Evolutionary conservation across 1,284 basidiomycete genomes (phyloP).

Genomic region (Gomphus bonarii): DNA sequence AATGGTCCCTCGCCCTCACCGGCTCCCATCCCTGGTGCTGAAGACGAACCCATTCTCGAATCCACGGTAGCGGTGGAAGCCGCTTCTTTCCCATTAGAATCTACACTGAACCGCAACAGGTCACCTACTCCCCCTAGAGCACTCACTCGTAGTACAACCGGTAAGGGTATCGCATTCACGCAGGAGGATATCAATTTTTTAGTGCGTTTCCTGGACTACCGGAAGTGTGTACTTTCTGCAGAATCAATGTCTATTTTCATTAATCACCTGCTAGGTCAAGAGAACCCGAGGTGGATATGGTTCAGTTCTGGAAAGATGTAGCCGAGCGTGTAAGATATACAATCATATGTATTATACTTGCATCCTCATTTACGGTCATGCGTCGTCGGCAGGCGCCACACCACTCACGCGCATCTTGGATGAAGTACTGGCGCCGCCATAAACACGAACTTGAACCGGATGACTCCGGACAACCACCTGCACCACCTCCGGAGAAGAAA

Average conservation of each 20-base stretch:
- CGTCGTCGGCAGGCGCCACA: constrained; percentile 52
- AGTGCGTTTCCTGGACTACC: constrained; percentile 61
- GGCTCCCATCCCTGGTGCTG: constrained; percentile 14
- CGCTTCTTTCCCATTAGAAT: constrained; percentile 18
- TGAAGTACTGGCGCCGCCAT: constrained; percentile 79
- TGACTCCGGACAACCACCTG: constrained; percentile 55
- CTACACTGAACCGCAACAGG: constrained; percentile 31
- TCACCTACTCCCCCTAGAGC: constrained; percentile 71
- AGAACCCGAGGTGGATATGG: constrained; percentile 66
- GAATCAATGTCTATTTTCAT: neutral
- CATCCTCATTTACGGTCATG: neutral
- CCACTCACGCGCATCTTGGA: constrained; percentile 80
- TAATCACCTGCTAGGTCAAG: constrained; percentile 15
- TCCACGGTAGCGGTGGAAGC: constrained; percentile 33
- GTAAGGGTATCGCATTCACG: constrained; percentile 78
- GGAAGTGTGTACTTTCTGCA: constrained; percentile 35
- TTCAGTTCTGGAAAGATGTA: constrained; percentile 77
- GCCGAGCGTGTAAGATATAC: constrained; percentile 45
- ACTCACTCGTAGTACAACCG: constrained; percentile 70
- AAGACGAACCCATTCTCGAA: constrained; percentile 14
- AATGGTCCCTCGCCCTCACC: constrained; percentile 33
- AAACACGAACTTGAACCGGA: constrained; percentile 65
- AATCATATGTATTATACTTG: neutral
- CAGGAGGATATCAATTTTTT: constrained; percentile 67
- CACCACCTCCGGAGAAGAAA: constrained; percentile 69